A percentile compares a stretch with the other conserved stretches of the same genome.
phyloP scores from a whole-genome alignment of 805 yeast genomes.

The Saccharomycopsis fermentans region DNA sequence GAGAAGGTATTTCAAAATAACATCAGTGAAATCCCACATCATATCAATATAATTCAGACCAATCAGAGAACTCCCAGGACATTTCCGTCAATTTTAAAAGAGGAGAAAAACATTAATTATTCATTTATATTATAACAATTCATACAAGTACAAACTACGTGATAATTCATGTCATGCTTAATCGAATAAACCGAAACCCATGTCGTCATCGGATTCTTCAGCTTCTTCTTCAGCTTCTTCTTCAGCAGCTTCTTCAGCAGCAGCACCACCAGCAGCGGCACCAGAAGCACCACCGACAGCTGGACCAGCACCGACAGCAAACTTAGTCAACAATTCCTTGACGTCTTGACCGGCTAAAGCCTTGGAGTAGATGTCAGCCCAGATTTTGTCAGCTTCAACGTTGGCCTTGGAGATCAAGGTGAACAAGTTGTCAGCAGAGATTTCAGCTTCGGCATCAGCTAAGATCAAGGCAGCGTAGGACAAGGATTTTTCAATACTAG shows the following conservation, averaged over 20 bases:
- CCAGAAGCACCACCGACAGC: conserved; percentile 62
- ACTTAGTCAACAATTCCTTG: conserved; percentile 64
- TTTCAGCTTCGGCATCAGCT: conserved; percentile 85
- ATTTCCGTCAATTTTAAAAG: not conserved
- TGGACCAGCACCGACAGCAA: conserved; percentile 66
- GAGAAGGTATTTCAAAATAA: too few relatives aligned
- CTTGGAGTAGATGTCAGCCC: conserved; percentile 84
- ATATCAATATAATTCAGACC: too few relatives aligned
- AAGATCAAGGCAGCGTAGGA: conserved; percentile 91
- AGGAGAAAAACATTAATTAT: not conserved
- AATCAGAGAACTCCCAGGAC: too few relatives aligned
- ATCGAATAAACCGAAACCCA: conserved; percentile 94
- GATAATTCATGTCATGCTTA: conserved; percentile 28
- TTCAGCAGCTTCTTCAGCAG: conserved; percentile 55
- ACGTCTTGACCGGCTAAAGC: conserved; percentile 78
- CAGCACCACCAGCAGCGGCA: conserved; percentile 51
- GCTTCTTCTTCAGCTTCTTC: conserved; percentile 47
- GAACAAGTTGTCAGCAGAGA: conserved; percentile 74
- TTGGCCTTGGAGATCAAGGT: conserved; percentile 76
- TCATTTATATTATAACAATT: not conserved
- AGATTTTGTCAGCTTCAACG: conserved; percentile 68
- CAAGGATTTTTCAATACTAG: conserved; percentile 57
- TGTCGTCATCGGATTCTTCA: conserved; percentile 49
- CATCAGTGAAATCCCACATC: too few relatives aligned
- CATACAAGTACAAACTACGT: not conserved